These are phyloP conservation scores for Saxophila tyrrhenica DNA, from an alignment of 495 filamentous ascomycete species.

Conservation along the genomic window DNA sequence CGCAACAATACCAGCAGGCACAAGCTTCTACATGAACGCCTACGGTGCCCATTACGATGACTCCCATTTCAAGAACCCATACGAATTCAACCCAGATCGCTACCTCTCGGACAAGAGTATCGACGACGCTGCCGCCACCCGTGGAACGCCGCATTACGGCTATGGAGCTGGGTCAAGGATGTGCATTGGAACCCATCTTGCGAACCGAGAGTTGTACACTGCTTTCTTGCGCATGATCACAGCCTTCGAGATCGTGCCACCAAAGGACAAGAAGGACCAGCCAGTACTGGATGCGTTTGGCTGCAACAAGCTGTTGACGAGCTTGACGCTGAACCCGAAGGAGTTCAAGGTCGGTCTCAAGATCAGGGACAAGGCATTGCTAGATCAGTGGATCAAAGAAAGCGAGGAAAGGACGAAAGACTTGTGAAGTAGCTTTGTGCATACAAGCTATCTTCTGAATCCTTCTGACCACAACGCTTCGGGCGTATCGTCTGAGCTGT, in stretches of 20 bases:
- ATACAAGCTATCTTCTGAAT: background rate
- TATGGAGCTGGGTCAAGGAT: constrained; percentile 62
- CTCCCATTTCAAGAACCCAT: constrained; percentile 49
- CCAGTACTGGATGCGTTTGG: constrained; percentile 50
- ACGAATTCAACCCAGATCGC: constrained; percentile 50
- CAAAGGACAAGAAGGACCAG: constrained; percentile 37
- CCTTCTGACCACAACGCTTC: background rate
- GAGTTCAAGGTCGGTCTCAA: constrained; percentile 48
- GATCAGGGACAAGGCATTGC: constrained; percentile 31
- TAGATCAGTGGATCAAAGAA: constrained; percentile 39
- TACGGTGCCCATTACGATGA: constrained; percentile 60
- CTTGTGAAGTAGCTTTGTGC: constrained; percentile 25
- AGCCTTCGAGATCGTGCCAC: constrained; percentile 48
- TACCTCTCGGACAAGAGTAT: constrained; percentile 41
- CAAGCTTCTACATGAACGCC: constrained; percentile 61
- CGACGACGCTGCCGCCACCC: constrained; percentile 35
- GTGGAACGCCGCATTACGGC: constrained; percentile 57
- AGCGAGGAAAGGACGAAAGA: constrained; percentile 46
- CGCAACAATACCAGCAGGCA: constrained; percentile 49
- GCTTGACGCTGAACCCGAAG: constrained; percentile 60
- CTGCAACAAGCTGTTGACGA: constrained; percentile 51
- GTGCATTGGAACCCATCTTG: constrained; percentile 61
- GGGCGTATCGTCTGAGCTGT: background rate
- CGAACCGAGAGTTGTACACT: constrained; percentile 56
- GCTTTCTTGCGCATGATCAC: constrained; percentile 57